Conservation (phyloP, 2,329 filamentous ascomycete genomes). For the Exophiala xenobiotica region DNA sequence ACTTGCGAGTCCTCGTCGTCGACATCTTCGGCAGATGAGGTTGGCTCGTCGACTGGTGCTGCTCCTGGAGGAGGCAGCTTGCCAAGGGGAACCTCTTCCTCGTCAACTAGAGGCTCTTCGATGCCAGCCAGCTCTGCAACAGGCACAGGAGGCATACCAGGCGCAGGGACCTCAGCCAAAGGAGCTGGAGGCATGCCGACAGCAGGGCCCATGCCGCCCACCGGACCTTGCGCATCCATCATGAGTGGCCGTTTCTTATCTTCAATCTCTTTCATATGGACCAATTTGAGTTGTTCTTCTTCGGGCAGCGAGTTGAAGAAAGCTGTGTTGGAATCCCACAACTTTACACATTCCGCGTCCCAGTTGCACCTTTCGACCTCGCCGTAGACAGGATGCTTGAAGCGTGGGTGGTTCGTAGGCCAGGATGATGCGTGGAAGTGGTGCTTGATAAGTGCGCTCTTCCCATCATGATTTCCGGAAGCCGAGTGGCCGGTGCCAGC, state of each 20-base stretch:
- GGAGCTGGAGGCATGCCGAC: background rate
- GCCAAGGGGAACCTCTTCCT: background rate
- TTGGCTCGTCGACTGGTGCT: background rate
- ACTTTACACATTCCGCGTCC: conserved; percentile 61
- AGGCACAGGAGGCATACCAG: no score
- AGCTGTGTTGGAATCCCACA: conserved; percentile 65
- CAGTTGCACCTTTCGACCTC: conserved; percentile 71
- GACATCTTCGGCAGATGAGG: no score
- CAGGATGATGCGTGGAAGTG: conserved; percentile 73
- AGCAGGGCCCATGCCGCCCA: background rate
- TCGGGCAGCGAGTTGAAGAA: conserved; percentile 58
- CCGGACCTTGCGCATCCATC: background rate
- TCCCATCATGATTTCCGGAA: conserved; percentile 66
- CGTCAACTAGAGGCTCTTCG: no score
- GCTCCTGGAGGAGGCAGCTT: conserved; percentile 1
- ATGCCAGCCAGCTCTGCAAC: no score
- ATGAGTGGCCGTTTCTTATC: conserved; percentile 12
- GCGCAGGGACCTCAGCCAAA: background rate
- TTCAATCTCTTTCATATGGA: conserved; percentile 37
- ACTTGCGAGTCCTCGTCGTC: no score
- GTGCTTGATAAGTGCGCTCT: conserved; percentile 67
- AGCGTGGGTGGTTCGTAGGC: conserved; percentile 65
- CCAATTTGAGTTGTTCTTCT: conserved; percentile 57
- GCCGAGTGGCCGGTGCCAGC: conserved; percentile 71
- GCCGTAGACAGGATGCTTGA: conserved; percentile 66